Percentiles rank a stretch among this genome's conserved stretches.
Evolutionary conservation across 2,329 filamentous ascomycete genomes (phyloP).

Genomic region (Fusarium sp.): DNA sequence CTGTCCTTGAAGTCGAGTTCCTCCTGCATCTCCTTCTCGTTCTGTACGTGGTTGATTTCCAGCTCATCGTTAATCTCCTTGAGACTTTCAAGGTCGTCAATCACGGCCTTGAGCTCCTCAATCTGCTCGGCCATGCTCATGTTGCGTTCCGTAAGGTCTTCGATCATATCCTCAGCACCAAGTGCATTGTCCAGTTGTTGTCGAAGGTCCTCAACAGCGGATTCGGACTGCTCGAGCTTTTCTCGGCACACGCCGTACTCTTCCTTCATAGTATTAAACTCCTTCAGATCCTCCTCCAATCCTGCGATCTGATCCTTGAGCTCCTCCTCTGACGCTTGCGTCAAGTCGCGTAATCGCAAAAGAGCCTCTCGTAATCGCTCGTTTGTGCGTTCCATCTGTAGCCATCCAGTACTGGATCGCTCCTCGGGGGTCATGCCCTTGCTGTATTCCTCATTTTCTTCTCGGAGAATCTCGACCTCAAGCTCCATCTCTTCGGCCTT

Average conservation of each 20-base stretch:
- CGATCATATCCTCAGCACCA: slow-evolving; percentile 92
- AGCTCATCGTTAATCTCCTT: slow-evolving; percentile 96
- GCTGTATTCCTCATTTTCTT: slow-evolving; percentile 87
- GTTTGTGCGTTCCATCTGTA: slow-evolving; percentile 92
- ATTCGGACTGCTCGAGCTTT: slow-evolving; percentile 78
- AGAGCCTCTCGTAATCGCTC: slow-evolving; percentile 89
- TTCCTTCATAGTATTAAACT: slow-evolving; percentile 74
- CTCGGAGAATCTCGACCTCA: slow-evolving; percentile 86
- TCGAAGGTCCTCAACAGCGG: slow-evolving; percentile 84
- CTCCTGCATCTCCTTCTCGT: slow-evolving; percentile 93
- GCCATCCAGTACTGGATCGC: slow-evolving; percentile 85
- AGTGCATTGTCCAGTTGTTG: slow-evolving; percentile 92
- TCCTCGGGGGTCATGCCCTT: slow-evolving; percentile 91
- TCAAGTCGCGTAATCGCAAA: slow-evolving; percentile 85
- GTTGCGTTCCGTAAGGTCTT: slow-evolving; percentile 89
- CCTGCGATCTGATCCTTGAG: slow-evolving; percentile 79
- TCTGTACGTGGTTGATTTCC: slow-evolving; percentile 91
- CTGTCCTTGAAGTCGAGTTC: slow-evolving; percentile 91
- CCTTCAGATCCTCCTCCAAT: slow-evolving; percentile 79
- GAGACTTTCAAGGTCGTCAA: slow-evolving; percentile 88
- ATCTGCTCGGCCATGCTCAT: slow-evolving; percentile 85
- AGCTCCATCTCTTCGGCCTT: slow-evolving; percentile 87
- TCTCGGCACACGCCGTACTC: slow-evolving; percentile 78
- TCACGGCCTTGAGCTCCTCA: slow-evolving; percentile 81
- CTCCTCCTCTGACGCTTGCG: slow-evolving; percentile 85